Evolutionary conservation across 139 green algal species (phyloP).

Genomic region (Tetradesmus obliquus): DNA sequence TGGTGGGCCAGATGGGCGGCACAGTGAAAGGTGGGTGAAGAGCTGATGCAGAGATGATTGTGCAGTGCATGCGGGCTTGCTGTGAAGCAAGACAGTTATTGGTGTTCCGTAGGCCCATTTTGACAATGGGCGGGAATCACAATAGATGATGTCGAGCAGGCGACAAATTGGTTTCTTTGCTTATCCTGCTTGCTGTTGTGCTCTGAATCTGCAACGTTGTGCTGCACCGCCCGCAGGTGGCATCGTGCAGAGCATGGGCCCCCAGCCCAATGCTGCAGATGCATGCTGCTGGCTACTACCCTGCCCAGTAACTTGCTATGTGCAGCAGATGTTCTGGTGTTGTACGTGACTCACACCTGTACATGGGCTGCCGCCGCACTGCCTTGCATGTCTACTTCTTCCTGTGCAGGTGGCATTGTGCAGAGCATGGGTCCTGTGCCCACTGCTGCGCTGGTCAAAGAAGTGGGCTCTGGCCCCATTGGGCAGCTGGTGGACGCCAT

Average conservation of each 20-base stretch:
- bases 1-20: background rate
- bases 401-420: constrained; percentile 42
- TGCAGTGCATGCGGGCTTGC: no score
- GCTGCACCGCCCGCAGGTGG: background rate
- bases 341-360: no score
- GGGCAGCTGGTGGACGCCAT: constrained; percentile 36
- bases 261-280: background rate
- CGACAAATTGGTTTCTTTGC: background rate
- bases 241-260: constrained; percentile 45
- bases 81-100: no score
- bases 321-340: no score
- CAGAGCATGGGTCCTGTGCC: constrained; percentile 25
- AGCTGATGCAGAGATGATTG: no score
- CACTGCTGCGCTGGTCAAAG: constrained; percentile 35
- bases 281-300: no score
- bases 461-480: constrained; percentile 18
- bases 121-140: no score
- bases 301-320: no score
- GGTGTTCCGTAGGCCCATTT: no score
- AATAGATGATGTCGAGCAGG: background rate
- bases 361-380: background rate
- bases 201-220: no score
- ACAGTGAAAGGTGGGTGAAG: no score
- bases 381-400: background rate
- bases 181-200: background rate